Conservation (phyloP, 805 yeast species). For the Lipomyces sp. region DNA sequence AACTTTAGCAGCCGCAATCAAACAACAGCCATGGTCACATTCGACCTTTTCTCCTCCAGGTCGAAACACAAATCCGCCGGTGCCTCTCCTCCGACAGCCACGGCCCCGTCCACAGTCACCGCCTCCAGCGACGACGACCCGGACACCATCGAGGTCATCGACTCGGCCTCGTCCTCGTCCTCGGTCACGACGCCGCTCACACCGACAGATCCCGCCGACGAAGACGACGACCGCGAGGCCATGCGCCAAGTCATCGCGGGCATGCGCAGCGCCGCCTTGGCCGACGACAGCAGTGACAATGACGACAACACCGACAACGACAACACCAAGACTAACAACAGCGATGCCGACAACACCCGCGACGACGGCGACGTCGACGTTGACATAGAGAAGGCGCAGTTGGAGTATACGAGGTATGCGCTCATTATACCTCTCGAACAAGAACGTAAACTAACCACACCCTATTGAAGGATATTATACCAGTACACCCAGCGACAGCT, state of each 20-base stretch:
- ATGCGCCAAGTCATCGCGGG: not conserved
- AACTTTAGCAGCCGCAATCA: too few relatives aligned
- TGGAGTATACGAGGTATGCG: constrained; percentile 14
- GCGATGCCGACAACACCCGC: not conserved
- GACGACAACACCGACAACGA: not conserved
- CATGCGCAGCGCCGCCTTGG: not conserved
- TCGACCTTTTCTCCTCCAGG: too few relatives aligned
- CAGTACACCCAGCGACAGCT: constrained; percentile 20
- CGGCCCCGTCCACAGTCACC: too few relatives aligned
- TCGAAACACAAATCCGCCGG: too few relatives aligned
- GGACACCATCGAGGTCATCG: too few relatives aligned
- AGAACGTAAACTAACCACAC: not conserved
- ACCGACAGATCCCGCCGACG: not conserved
- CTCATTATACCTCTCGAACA: too few relatives aligned
- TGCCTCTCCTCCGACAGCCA: too few relatives aligned
- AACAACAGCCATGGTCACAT: too few relatives aligned
- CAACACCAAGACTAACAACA: not conserved
- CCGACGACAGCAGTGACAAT: not conserved
- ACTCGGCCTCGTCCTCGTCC: too few relatives aligned
- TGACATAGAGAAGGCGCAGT: not conserved
- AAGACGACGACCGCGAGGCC: not conserved
- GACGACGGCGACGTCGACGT: not conserved
- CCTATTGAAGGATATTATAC: constrained; percentile 4
- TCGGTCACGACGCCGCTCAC: too few relatives aligned
- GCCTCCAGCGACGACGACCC: too few relatives aligned